Base-by-base conservation (phyloP, 2,329 filamentous ascomycete genomes). In the Talaromyces atroroseus region DNA sequence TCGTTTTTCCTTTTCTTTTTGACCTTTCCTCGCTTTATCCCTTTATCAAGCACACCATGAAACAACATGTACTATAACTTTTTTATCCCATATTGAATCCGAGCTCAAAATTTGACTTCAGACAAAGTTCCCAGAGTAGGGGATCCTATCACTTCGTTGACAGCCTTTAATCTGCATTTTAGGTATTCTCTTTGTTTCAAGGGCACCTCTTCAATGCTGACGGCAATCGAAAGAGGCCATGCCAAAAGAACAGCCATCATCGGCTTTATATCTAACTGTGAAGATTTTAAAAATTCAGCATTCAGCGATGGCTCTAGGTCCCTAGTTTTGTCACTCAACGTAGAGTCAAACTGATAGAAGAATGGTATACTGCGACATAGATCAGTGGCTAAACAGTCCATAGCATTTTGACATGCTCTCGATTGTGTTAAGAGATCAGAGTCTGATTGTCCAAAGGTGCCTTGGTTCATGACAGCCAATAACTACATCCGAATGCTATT, bases 401-500 rank as follows among this genome's bases (percentile, higher is more conserved):
- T 48, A 34, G 18, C 20, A 14, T 52, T n/a, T 16, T n/a, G 14
- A n/a, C 42, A 56, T 12, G n/a, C 12, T 11, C 3, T 26, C 12
- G 32, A 6, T 21, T 47, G 47, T 14, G 45, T n/a, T 11, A 16
- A 23, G 21, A 26, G 23, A 5, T 3, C 12, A 23, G 46, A 36
- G 23, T 12, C 8, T 11, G 29, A 26, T n/a, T 45, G 20, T 21
- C 20, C 12, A 4, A 24, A 29, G 16, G 7, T 18, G 49, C 21
- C 20, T 34, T 32, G 24, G 11, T n/a, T 5, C 23, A 20, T 44
- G 52, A 26, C 11, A 49, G 38, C 24, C 16, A 58, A 34, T 16
- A 60, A 12, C 18, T 52, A 47, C 24, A 63, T 46, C n/a, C 54
- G 54, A 24, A 65, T 62, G 48, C 59, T 62, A 40, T 61, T 63